Base-by-base conservation (phyloP, 1,139 yeast species). In the Taphrina confusa region DNA sequence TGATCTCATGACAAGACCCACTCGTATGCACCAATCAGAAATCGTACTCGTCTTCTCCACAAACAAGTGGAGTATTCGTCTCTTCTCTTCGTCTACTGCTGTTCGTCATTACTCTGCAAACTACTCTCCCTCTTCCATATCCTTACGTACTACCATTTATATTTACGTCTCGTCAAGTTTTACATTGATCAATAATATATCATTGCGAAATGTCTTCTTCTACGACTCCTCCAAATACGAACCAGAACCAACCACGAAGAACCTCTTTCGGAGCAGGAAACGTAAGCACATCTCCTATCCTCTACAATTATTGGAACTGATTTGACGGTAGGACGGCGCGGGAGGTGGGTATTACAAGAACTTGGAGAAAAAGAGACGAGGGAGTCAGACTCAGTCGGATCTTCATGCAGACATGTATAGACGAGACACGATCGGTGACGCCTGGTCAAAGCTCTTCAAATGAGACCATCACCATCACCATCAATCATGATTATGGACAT, bases 261-360 rank as follows among this genome's bases (percentile, higher is more conserved):
- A 34, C 49, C 27, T 42, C 51, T 16, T 54, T 54, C 51, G 58
- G 58, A 9, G 58, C 51, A 33, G 58, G 58, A 16, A 54, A 54
- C 45, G 52, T 33, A 33, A 31, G 51, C 23, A 12, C 9, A 6
- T 18, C 49, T 14, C 11, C 20, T 23, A 11, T 14, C 11, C 1
- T 25, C 27, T 12, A 31, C 27, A n/a, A 14, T 12, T 18, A 31
- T 8, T n/a, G 23, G 9, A 11, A 45, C 34, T 20, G 36, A 4
- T 5, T 5, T 28, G 16, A 16, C 25, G 12, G 16, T 33, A 47
- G 52, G 58, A 54, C 30, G 58, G 58, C 34, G 25, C 27, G 18
- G 58, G 58, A 11, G 58, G 58, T 4, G 51, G 44, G 20, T 54
- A 54, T 45, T 54, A 31, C 27, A 42, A 36, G 12, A 37, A 37